These are phyloP conservation scores for Vigna nakashimae DNA, from an alignment of 306 rosid genomes.

Conservation along the genomic window DNA sequence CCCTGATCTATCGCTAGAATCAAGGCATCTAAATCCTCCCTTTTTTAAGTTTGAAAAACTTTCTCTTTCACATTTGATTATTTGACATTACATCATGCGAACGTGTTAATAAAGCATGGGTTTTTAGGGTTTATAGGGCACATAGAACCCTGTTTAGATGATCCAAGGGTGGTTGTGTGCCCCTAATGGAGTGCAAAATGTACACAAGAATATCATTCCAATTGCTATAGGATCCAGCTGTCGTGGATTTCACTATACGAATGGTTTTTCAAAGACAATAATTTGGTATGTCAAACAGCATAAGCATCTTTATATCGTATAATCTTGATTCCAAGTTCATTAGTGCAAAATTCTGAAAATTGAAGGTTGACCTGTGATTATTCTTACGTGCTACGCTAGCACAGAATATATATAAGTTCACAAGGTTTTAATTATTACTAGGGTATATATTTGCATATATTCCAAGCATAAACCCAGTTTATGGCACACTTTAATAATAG, in stretches of 20 bases:
- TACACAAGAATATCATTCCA: conserved; percentile 28
- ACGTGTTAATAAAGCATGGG: conserved; percentile 1
- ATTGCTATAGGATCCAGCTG: conserved; percentile 10
- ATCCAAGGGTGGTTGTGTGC: conserved; percentile 34
- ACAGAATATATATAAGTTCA: conserved; percentile 16
- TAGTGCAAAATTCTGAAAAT: conserved; percentile 22
- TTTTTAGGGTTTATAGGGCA: conserved; percentile 37
- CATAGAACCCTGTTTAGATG: conserved; percentile 11
- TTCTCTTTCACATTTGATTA: background rate
- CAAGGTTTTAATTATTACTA: background rate
- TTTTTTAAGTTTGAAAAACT: conserved; percentile 1
- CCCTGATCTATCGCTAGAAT: background rate
- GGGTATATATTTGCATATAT: conserved; percentile 24
- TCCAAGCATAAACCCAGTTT: conserved; percentile 12
- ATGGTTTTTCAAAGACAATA: conserved; percentile 22
- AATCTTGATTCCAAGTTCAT: background rate
- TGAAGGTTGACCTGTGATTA: conserved; percentile 20
- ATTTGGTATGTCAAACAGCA: conserved; percentile 36
- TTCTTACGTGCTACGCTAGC: background rate
- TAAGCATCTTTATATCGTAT: conserved; percentile 26
- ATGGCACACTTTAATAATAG: background rate
- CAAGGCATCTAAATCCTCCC: conserved; percentile 15
- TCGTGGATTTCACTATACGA: conserved; percentile 15
- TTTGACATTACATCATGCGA: conserved; percentile 15
- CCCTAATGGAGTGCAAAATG: conserved; percentile 47